Percentiles rank a stretch among this genome's conserved stretches.
Evolutionary conservation across 176 grass and related monocot genomes (phyloP).

Genomic region (Ensete ventricosum): DNA sequence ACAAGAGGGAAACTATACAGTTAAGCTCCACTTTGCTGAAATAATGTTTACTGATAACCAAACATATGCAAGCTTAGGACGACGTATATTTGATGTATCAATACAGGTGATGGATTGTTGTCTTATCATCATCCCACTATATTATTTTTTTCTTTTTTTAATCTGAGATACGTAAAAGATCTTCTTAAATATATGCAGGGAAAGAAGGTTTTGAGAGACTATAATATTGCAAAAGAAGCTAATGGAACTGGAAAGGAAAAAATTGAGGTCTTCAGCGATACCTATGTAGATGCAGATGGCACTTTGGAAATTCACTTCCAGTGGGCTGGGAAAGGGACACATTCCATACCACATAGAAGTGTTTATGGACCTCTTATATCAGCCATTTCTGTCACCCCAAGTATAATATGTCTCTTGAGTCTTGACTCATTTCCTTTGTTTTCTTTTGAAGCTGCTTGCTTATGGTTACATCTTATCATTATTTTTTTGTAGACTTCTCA

Average conservation of each 20-base stretch:
- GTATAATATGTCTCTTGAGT: not conserved
- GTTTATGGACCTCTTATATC: conserved; percentile 37
- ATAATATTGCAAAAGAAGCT: conserved; percentile 61
- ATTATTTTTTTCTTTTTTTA: not conserved
- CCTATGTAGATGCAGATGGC: conserved; percentile 2
- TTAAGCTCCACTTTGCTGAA: conserved; percentile 81
- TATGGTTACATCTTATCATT: not conserved
- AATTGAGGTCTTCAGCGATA: conserved; percentile 30
- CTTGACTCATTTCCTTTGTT: not conserved
- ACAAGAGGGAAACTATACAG: conserved; percentile 57
- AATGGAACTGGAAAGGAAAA: conserved; percentile 35
- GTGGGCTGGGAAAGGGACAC: conserved; percentile 32
- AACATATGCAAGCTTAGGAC: conserved; percentile 58
- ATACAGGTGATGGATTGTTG: conserved; percentile 48
- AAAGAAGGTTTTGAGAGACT: conserved; percentile 58
- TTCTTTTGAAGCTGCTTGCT: not conserved
- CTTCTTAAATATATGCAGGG: conserved; percentile 26
- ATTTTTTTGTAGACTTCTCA: conserved; percentile 10
- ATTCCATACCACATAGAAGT: conserved; percentile 19
- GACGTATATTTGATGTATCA: conserved; percentile 76
- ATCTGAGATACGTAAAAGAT: not conserved
- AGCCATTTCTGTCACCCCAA: conserved; percentile 23
- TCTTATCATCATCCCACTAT: conserved; percentile 3
- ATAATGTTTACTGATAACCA: conserved; percentile 66
- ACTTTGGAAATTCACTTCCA: conserved; percentile 31